Evolutionary conservation across 2,329 filamentous ascomycete genomes (phyloP).

Genomic region (Thermothelomyces thermophilus): DNA sequence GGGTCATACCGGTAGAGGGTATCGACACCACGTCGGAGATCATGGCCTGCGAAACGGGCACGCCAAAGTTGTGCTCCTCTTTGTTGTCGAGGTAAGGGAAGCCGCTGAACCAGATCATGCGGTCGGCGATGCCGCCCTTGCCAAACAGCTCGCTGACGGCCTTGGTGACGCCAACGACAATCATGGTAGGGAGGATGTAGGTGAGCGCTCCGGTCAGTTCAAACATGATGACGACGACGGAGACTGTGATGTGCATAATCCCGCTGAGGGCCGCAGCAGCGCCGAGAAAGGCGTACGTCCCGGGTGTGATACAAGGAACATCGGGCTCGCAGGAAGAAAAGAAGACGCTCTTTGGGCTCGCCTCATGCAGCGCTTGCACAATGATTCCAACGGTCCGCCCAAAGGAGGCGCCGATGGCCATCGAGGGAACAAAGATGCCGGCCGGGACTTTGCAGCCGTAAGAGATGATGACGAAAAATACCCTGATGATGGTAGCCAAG

Average conservation of each 20-base stretch:
- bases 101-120: constrained; percentile 98
- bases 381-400: constrained; percentile 91
- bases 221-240: constrained; percentile 98
- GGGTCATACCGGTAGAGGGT: constrained; percentile 64
- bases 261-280: constrained; percentile 86
- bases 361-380: constrained; percentile 81
- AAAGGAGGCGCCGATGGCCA: constrained; percentile 94
- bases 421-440: constrained; percentile 95
- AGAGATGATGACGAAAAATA: constrained; percentile 84
- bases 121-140: constrained; percentile 94
- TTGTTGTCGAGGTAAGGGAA: constrained; percentile 97
- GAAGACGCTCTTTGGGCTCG: constrained; percentile 73
- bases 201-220: constrained; percentile 95
- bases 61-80: constrained; percentile 93
- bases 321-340: constrained; percentile 87
- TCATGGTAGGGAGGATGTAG: constrained; percentile 98
- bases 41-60: constrained; percentile 89
- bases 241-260: constrained; percentile 97
- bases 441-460: constrained; percentile 98
- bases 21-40: constrained; percentile 67
- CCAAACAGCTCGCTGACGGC: constrained; percentile 83
- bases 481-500: constrained; percentile 72
- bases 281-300: constrained; percentile 92
- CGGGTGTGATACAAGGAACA: constrained; percentile 91
- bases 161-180: constrained; percentile 95